These are phyloP conservation scores for Wallacemonas sp. DNA, from an alignment of 208 protist genomes.

Conservation along the genomic window DNA sequence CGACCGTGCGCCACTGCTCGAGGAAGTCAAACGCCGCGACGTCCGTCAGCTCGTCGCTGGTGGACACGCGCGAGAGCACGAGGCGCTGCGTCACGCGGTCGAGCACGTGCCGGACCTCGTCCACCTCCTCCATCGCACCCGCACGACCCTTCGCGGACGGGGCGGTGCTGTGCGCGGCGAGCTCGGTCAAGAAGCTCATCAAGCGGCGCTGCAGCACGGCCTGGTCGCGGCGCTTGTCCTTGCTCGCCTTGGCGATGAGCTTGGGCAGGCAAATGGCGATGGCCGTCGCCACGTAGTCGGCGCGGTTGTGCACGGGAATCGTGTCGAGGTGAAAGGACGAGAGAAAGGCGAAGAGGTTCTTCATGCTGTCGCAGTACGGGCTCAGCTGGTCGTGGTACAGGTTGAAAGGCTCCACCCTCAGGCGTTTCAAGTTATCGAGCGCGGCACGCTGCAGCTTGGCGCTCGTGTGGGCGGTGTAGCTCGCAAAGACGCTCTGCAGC, in stretches of 20 bases:
- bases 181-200: slow-evolving; percentile 70
- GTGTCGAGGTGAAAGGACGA: slow-evolving; percentile 81
- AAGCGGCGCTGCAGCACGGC: slow-evolving; percentile 78
- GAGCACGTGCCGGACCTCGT: slow-evolving; percentile 60
- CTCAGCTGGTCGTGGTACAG: slow-evolving; percentile 61
- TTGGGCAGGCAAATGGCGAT: slow-evolving; percentile 77
- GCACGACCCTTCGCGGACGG: not conserved
- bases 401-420: slow-evolving; percentile 71
- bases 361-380: slow-evolving; percentile 81
- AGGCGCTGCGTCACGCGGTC: slow-evolving; percentile 70
- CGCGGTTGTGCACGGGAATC: slow-evolving; percentile 40
- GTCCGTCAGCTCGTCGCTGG: slow-evolving; percentile 8
- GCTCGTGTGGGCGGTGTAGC: slow-evolving; percentile 69
- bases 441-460: slow-evolving; percentile 68
- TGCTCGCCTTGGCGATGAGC: slow-evolving; percentile 64
- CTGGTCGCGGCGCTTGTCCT: slow-evolving; percentile 81
- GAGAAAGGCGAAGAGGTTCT: slow-evolving; percentile 82
- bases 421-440: slow-evolving; percentile 73
- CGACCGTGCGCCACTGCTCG: slow-evolving; percentile 19
- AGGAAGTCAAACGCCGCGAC: slow-evolving; percentile 25
- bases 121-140: not conserved
- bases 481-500: slow-evolving; percentile 45
- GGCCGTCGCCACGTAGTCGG: slow-evolving; percentile 72
- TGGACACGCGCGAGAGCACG: slow-evolving; percentile 53
- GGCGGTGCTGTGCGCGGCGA: slow-evolving; percentile 22